These are phyloP conservation scores for Psophocarpus tetragonolobus DNA, from an alignment of 306 rosid genomes.

Conservation along the genomic window DNA sequence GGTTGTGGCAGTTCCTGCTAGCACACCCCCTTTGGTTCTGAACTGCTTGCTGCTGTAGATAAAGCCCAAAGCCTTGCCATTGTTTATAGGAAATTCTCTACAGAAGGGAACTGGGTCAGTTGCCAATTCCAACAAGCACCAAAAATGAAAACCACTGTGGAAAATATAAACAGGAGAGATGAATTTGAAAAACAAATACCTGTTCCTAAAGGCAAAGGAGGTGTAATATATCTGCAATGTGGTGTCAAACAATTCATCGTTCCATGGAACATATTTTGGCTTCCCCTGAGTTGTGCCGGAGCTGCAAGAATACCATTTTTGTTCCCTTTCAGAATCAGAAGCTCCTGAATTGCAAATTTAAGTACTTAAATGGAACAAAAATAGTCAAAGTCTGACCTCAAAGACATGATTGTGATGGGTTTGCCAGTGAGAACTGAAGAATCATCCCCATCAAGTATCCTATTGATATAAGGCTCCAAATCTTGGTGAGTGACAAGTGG, in stretches of 20 bases:
- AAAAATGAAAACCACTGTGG: not conserved
- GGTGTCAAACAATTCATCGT: constrained; percentile 75
- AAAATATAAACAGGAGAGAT: not conserved
- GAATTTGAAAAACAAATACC: constrained; percentile 31
- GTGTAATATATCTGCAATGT: constrained; percentile 77
- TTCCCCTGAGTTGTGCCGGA: constrained; percentile 95
- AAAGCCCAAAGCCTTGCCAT: constrained; percentile 80
- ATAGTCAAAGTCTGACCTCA: constrained; percentile 49
- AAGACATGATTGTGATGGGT: constrained; percentile 76
- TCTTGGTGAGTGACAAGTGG: constrained; percentile 76
- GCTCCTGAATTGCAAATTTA: not conserved
- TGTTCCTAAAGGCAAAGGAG: constrained; percentile 87
- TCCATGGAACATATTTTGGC: constrained; percentile 86
- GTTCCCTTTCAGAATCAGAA: not conserved
- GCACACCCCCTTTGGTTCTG: constrained; percentile 71
- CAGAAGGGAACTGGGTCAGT: not conserved
- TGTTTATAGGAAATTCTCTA: constrained; percentile 74
- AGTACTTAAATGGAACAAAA: not conserved
- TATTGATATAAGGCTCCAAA: constrained; percentile 66
- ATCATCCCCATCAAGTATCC: constrained; percentile 68
- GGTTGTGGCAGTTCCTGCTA: constrained; percentile 88
- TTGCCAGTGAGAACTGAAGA: constrained; percentile 79
- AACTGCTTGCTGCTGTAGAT: constrained; percentile 81
- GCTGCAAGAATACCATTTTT: constrained; percentile 48
- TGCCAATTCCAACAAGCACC: not conserved